Evolutionary conservation across 805 yeast species (phyloP), one percentile per base, ranked within the genome.

Genomic region (Metschnikowia picachoensis): DNA sequence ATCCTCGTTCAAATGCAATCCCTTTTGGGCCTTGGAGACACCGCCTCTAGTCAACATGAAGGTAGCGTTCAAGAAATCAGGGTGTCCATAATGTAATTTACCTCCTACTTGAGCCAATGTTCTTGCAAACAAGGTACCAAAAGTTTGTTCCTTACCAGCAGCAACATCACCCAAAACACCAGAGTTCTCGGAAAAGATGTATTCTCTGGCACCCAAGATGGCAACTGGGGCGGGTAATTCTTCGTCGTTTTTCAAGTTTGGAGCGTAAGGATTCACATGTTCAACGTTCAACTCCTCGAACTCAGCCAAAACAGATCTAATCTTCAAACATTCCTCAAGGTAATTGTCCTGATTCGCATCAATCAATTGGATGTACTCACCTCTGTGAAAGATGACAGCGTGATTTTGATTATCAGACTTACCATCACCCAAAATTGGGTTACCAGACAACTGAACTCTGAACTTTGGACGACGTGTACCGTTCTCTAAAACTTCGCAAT

Each of bases 21-120:
- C 92, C 57, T 82, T 82, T 60, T 87, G 94, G 10, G 92, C 90
- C 61, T 87, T 87, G 0, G 94, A 86, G 25, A 86, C 89, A 46
- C 95, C 95, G 30, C 95, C 95, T 66, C 95, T 72, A 2, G 94
- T 86, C 4, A 87, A 79, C 91, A 87, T 84, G 61, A 83, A 87
- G 1, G 84, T 70, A 10, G 81, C 77, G 57, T 86, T 85, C 57
- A 87, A 68, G 66, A 87, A 84, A 66, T 87, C 95, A 30, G 95
- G 95, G 62, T 87, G 95, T 8, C 95, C 95, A 68, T 87, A 87
- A 61, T 87, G 95, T 41, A 87, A 73, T 60, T 87, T 87, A 29
- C 91, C 92, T 27, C 92, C 94, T 55, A 86, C 78, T 60, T 82
- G 83, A 3, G 92, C 91, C 62, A 86, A 71, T 1, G 94, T 85